Evolutionary conservation across 2,329 filamentous ascomycete genomes (phyloP).

Genomic region (Hypoxylon sp.): DNA sequence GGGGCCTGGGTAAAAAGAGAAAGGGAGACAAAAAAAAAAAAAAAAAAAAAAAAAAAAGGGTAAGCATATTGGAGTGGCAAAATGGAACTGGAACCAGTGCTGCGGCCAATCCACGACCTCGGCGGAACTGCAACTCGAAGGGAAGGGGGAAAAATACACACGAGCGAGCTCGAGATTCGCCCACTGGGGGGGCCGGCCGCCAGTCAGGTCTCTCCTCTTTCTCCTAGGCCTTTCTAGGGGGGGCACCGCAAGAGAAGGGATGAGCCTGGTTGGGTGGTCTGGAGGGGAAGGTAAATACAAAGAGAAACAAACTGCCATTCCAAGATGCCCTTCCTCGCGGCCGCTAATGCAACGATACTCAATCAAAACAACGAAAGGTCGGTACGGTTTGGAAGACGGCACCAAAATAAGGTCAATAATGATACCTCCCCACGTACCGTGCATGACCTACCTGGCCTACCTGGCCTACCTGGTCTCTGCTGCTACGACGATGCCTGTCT

Average conservation of each 20-base stretch:
- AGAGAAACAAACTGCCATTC: slow-evolving; percentile 46
- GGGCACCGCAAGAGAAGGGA: slow-evolving; percentile 49
- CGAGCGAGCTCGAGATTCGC: background rate
- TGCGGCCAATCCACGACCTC: slow-evolving; percentile 55
- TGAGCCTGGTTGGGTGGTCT: slow-evolving; percentile 52
- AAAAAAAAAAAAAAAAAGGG: slow-evolving; percentile 54
- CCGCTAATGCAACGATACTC: slow-evolving; percentile 56
- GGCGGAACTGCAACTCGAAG: slow-evolving; percentile 47
- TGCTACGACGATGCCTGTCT: slow-evolving; percentile 50
- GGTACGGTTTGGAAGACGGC: slow-evolving; percentile 49
- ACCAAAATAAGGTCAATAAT: slow-evolving; percentile 43
- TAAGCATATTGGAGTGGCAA: slow-evolving; percentile 60
- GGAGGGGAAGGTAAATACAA: slow-evolving; percentile 43
- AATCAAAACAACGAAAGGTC: slow-evolving; percentile 51
- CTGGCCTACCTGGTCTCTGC: slow-evolving; percentile 48
- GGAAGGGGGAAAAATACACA: slow-evolving; percentile 33
- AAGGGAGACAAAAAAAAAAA: slow-evolving; percentile 39
- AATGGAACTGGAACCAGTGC: slow-evolving; percentile 55
- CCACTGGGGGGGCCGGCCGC: slow-evolving; percentile 39
- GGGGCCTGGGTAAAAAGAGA: slow-evolving; percentile 50
- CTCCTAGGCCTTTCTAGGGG: slow-evolving; percentile 17
- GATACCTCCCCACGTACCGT: slow-evolving; percentile 50
- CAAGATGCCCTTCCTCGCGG: slow-evolving; percentile 50
- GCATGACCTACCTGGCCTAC: slow-evolving; percentile 53
- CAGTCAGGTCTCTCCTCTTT: slow-evolving; percentile 42